These are phyloP conservation scores for Megacollybia marginata DNA, from an alignment of 768 basidiomycete genomes.

Conservation along the genomic window DNA sequence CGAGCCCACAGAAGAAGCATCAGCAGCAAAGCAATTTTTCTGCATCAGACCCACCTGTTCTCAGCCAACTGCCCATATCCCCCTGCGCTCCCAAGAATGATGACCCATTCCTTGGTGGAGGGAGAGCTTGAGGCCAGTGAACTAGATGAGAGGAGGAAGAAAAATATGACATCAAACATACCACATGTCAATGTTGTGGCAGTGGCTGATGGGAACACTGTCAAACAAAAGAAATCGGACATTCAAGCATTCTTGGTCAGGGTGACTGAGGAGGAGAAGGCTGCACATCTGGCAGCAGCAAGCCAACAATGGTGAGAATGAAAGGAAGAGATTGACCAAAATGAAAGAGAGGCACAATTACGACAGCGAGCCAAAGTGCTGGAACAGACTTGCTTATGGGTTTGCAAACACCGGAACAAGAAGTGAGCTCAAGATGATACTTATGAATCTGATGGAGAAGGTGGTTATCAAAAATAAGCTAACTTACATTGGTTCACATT, in stretches of 20 bases:
- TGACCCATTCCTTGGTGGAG: too few relatives aligned
- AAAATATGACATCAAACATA: too few relatives aligned
- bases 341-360: not conserved
- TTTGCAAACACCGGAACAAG: not conserved
- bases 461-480: not conserved
- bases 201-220: too few relatives aligned
- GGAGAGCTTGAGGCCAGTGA: too few relatives aligned
- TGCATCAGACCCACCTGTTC: too few relatives aligned
- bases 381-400: not conserved
- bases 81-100: too few relatives aligned
- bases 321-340: not conserved
- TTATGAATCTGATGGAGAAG: not conserved
- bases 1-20: not conserved
- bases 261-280: not conserved
- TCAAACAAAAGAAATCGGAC: too few relatives aligned
- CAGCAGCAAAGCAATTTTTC: too few relatives aligned
- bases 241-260: not conserved
- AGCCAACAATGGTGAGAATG: not conserved
- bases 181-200: too few relatives aligned
- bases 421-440: not conserved
- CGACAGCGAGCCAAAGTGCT: not conserved
- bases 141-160: too few relatives aligned
- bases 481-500: not conserved
- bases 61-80: too few relatives aligned
- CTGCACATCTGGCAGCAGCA: not conserved